Conservation (phyloP, 345 rosid genomes). For the Viola odorata region DNA sequence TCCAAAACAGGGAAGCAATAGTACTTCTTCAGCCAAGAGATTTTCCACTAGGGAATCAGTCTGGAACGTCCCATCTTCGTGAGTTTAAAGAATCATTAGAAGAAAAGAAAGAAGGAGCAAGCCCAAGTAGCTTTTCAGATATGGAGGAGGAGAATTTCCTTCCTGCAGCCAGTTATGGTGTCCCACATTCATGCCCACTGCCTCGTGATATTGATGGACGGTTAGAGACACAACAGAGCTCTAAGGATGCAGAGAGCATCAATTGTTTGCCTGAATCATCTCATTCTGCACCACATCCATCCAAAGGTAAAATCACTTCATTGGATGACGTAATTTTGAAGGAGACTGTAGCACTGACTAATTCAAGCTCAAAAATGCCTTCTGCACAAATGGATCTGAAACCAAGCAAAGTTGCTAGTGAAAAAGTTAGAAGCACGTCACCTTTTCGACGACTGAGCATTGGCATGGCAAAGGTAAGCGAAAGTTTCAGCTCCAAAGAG, state of each 20-base stretch:
- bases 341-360: constrained; percentile 1
- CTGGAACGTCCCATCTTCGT: constrained; percentile 27
- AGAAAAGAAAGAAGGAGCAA: constrained; percentile 29
- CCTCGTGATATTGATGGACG: constrained; percentile 34
- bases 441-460: constrained; percentile 70
- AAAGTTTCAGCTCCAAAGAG: constrained; percentile 45
- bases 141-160: constrained; percentile 24
- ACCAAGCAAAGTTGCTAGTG: constrained; percentile 31
- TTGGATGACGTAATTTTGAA: constrained; percentile 28
- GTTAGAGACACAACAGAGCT: constrained; percentile 26
- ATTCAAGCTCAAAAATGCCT: constrained; percentile 13
- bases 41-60: constrained; percentile 26
- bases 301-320: constrained; percentile 27
- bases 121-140: constrained; percentile 35
- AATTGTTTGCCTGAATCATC: constrained; percentile 31
- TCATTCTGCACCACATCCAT: constrained; percentile 26
- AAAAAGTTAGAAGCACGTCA: constrained; percentile 62
- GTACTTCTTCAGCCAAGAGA: constrained; percentile 46
- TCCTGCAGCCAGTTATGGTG: constrained; percentile 20
- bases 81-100: constrained; percentile 18
- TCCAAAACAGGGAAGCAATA: constrained; percentile 30
- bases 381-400: constrained; percentile 29
- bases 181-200: constrained; percentile 39
- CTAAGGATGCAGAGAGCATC: constrained; percentile 18
- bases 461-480: constrained; percentile 46